phyloP scores from a whole-genome alignment of 306 rosid species.

The Pyrus betulifolia region DNA sequence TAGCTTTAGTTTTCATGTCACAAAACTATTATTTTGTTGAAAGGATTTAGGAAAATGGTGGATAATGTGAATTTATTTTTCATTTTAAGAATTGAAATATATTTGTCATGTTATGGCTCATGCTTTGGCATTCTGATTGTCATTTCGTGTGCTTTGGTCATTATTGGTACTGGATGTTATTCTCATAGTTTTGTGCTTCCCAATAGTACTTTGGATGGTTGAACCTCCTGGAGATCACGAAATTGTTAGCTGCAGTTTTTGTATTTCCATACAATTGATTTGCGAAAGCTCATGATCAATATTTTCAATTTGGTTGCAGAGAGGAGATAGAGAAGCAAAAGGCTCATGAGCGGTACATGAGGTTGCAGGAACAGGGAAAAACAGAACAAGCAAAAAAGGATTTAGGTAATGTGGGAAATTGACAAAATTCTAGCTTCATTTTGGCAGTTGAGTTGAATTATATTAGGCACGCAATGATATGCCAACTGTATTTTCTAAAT shows the following conservation, averaged over 20 bases:
- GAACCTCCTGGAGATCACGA: neutral
- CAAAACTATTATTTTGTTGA: neutral
- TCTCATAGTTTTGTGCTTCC: neutral
- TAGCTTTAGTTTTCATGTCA: neutral
- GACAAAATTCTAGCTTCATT: neutral
- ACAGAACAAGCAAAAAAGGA: constrained; percentile 92
- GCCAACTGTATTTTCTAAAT: neutral
- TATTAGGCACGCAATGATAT: neutral
- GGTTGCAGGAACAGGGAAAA: constrained; percentile 89
- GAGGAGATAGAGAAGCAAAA: constrained; percentile 93
- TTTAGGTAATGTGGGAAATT: constrained; percentile 47
- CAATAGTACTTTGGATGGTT: neutral
- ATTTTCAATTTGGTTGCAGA: constrained; percentile 22
- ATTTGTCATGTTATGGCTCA: neutral
- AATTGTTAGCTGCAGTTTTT: neutral
- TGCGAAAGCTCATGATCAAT: neutral
- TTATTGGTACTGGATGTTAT: neutral
- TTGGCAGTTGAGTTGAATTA: neutral
- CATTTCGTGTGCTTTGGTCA: neutral
- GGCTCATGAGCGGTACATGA: constrained; percentile 90
- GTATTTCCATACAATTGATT: neutral
- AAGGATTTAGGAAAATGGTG: neutral
- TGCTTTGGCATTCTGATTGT: neutral
- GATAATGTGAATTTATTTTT: neutral
- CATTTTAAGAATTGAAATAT: neutral